A percentile compares a stretch with the other conserved stretches of the same genome.
These are phyloP conservation scores for Lichtheimia corymbifera DNA, from an alignment of 371 early-diverging fungal species.

Conservation along the genomic window DNA sequence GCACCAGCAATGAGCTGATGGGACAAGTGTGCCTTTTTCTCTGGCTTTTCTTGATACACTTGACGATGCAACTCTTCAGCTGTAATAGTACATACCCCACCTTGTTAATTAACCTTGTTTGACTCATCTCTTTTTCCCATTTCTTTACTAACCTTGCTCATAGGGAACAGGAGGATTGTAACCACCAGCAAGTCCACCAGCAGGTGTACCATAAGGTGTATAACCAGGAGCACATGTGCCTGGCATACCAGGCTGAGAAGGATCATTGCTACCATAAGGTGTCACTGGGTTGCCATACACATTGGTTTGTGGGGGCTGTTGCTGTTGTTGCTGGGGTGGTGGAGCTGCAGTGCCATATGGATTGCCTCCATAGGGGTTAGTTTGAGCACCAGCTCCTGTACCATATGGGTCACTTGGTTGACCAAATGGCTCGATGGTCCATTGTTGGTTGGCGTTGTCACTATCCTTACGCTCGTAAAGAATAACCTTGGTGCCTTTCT, in stretches of 20 bases:
- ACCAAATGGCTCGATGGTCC: slow-evolving; percentile 35
- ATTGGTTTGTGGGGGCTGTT: neutral
- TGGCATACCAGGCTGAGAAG: too few species aligned
- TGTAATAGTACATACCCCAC: neutral
- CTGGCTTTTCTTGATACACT: slow-evolving; percentile 17
- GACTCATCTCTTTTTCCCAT: neutral
- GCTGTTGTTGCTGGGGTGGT: slow-evolving; percentile 3
- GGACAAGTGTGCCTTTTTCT: slow-evolving; percentile 28
- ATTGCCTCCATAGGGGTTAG: slow-evolving; percentile 1
- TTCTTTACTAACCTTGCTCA: slow-evolving; percentile 24
- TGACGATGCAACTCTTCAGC: slow-evolving; percentile 21
- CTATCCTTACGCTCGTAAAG: slow-evolving; percentile 39
- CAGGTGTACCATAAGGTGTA: slow-evolving; percentile 10
- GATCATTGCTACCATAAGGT: slow-evolving; percentile 3
- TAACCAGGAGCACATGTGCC: too few species aligned
- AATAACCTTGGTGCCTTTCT: slow-evolving; percentile 39
- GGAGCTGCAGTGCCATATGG: neutral
- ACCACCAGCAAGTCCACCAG: slow-evolving; percentile 21
- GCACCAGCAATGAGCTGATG: slow-evolving; percentile 53
- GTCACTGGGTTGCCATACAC: slow-evolving; percentile 2
- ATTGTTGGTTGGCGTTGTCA: slow-evolving; percentile 42
- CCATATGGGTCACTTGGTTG: slow-evolving; percentile 12
- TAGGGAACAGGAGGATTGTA: slow-evolving; percentile 30
- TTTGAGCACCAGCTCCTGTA: neutral
- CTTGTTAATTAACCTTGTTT: too few species aligned